Percentiles rank a stretch among this genome's conserved stretches.
Evolutionary conservation across 306 rosid genomes (phyloP).

Genomic region (Notholithocarpus densiflorus): DNA sequence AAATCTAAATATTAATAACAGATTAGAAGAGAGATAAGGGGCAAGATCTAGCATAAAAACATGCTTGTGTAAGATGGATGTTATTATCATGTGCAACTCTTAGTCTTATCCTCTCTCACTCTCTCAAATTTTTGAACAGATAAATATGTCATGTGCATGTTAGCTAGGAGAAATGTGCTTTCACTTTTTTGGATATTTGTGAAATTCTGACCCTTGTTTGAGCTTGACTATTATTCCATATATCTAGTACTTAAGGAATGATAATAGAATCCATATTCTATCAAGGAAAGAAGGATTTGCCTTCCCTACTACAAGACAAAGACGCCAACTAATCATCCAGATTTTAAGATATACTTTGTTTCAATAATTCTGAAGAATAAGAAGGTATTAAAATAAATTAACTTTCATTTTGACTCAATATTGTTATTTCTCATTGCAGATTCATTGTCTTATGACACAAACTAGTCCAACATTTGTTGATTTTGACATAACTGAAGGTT

Average conservation of each 20-base stretch:
- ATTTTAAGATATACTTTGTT: neutral
- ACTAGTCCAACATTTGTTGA: too few relatives aligned
- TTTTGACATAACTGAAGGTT: too few relatives aligned
- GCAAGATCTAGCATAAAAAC: slow-evolving; percentile 42
- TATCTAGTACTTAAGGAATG: slow-evolving; percentile 2
- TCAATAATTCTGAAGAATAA: too few relatives aligned
- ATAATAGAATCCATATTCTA: slow-evolving; percentile 15
- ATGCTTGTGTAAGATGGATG: slow-evolving; percentile 28
- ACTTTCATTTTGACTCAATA: too few relatives aligned
- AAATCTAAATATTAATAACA: neutral
- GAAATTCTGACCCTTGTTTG: slow-evolving; percentile 22
- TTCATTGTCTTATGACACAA: too few relatives aligned
- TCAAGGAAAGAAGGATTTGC: slow-evolving; percentile 14
- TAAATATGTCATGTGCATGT: slow-evolving; percentile 28
- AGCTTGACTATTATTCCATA: slow-evolving; percentile 29
- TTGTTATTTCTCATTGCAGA: too few relatives aligned
- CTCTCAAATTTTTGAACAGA: slow-evolving; percentile 15
- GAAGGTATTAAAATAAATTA: too few relatives aligned
- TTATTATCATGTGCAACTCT: slow-evolving; percentile 54
- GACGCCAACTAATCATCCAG: slow-evolving; percentile 9
- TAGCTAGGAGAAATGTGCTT: slow-evolving; percentile 8
- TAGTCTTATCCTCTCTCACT: slow-evolving; percentile 19
- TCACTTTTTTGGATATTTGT: slow-evolving; percentile 24
- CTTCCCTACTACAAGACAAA: slow-evolving; percentile 53
- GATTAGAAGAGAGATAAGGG: slow-evolving; percentile 16